phyloP scores from a whole-genome alignment of 2,329 filamentous ascomycete species.

The Xylaria sp. region DNA sequence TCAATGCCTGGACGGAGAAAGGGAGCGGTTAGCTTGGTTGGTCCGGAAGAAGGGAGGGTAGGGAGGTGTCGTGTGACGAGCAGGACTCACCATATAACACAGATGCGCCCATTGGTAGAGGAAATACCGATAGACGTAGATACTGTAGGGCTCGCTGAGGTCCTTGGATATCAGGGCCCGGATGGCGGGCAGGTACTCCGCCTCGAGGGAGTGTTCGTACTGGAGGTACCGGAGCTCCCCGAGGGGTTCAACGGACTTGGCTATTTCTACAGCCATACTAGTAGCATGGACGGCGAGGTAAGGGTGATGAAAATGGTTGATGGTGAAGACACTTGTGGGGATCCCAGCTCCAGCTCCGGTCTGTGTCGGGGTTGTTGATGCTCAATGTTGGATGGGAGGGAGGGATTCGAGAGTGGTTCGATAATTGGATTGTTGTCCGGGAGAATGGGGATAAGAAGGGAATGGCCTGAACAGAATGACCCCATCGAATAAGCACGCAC shows the following conservation, averaged over 20 bases:
- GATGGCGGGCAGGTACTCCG: slow-evolving; percentile 73
- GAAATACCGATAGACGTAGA: slow-evolving; percentile 98
- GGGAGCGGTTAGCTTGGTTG: slow-evolving; percentile 12
- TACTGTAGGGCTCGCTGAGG: slow-evolving; percentile 95
- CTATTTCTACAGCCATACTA: slow-evolving; percentile 33
- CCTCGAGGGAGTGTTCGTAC: slow-evolving; percentile 57
- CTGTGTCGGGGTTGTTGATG: too few species aligned
- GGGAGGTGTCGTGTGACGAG: background rate
- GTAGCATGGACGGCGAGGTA: slow-evolving; percentile 8
- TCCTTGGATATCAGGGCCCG: slow-evolving; percentile 91
- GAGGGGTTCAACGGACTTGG: slow-evolving; percentile 32
- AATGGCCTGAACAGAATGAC: too few species aligned
- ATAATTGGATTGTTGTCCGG: too few species aligned
- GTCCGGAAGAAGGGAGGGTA: background rate
- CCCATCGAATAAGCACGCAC: too few species aligned
- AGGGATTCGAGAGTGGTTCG: too few species aligned
- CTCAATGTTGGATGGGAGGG: too few species aligned
- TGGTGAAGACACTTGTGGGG: too few species aligned
- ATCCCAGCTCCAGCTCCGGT: too few species aligned
- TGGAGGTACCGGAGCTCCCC: slow-evolving; percentile 54
- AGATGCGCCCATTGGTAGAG: slow-evolving; percentile 95
- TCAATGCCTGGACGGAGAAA: slow-evolving; percentile 44
- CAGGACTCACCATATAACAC: slow-evolving; percentile 74
- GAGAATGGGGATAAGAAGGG: too few species aligned
- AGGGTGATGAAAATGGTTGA: too few species aligned